These are phyloP conservation scores for Pyrenochaeta sp. DNA, from an alignment of 2,329 filamentous ascomycete genomes.

Conservation along the genomic window DNA sequence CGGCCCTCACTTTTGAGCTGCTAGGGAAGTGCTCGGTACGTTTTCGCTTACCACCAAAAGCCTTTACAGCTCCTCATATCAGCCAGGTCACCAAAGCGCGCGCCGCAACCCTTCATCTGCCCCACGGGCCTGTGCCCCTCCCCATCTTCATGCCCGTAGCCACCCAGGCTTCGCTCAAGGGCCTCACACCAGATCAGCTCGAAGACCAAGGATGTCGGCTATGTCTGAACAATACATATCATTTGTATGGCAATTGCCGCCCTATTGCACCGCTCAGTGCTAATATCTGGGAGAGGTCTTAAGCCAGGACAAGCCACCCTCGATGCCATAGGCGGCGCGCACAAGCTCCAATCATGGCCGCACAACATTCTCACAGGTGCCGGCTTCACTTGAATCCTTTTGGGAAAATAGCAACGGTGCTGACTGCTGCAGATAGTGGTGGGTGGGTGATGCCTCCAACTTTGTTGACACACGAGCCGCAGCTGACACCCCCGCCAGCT, in stretches of 20 bases:
- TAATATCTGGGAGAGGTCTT: conserved; percentile 65
- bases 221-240: conserved; percentile 98
- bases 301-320: conserved; percentile 93
- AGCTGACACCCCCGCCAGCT: conserved; percentile 64
- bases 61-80: conserved; percentile 5
- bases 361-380: conserved; percentile 86
- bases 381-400: conserved; percentile 5
- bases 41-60: background rate
- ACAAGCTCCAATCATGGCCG: conserved; percentile 93
- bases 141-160: conserved; percentile 99
- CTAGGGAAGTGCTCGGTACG: conserved; percentile 50
- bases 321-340: conserved; percentile 87
- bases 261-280: conserved; percentile 2
- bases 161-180: conserved; percentile 94
- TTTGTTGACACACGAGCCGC: conserved; percentile 16
- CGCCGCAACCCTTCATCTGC: conserved; percentile 84
- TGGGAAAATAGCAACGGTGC: conserved; percentile 11
- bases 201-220: conserved; percentile 88
- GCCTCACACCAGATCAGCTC: conserved; percentile 88
- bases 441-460: conserved; percentile 48
- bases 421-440: conserved; percentile 55
- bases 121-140: conserved; percentile 88
- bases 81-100: conserved; percentile 89
- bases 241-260: conserved; percentile 62
- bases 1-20: conserved; percentile 49